Evolutionary conservation across 2,329 filamentous ascomycete species (phyloP).

Genomic region (Zymoseptoria crescenta): DNA sequence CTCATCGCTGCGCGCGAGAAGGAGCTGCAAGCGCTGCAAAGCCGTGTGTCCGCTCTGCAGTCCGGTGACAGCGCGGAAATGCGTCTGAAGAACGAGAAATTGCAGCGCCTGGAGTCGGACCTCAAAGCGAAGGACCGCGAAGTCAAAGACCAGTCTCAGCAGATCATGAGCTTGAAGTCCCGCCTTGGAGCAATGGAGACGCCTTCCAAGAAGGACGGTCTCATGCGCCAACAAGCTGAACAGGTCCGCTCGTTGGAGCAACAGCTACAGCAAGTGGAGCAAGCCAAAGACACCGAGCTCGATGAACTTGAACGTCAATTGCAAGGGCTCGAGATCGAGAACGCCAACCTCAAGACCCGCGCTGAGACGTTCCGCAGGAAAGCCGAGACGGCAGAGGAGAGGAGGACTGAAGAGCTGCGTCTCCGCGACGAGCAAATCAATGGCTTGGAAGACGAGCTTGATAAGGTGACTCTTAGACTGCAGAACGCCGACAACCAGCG

Average conservation of each 20-base stretch:
- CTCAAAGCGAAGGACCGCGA: constrained; percentile 28
- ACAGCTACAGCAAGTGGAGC: constrained; percentile 25
- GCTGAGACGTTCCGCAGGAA: constrained; percentile 18
- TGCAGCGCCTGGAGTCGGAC: constrained; percentile 33
- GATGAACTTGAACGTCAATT: constrained; percentile 31
- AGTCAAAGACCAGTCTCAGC: constrained; percentile 25
- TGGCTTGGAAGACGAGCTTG: constrained; percentile 35
- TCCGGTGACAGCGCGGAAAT: constrained; percentile 26
- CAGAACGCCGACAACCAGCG: constrained; percentile 25
- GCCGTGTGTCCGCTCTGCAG: constrained; percentile 24
- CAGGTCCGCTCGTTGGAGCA: constrained; percentile 28
- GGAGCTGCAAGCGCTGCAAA: constrained; percentile 32
- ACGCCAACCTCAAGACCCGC: constrained; percentile 21
- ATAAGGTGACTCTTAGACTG: constrained; percentile 34
- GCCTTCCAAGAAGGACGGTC: constrained; percentile 31
- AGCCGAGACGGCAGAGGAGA: constrained; percentile 17
- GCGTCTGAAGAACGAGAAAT: constrained; percentile 25
- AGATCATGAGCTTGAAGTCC: constrained; percentile 27
- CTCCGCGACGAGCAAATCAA: constrained; percentile 23
- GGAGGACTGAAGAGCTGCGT: constrained; percentile 21
- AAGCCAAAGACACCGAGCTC: constrained; percentile 32
- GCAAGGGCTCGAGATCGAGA: constrained; percentile 25
- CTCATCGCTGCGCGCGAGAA: constrained; percentile 35
- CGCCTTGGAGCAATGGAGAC: constrained; percentile 30
- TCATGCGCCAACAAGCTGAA: constrained; percentile 30